Percentiles rank a stretch among this genome's conserved stretches.
These are phyloP conservation scores for Barbarea vulgaris DNA, from an alignment of 345 rosid species.

Conservation along the genomic window DNA sequence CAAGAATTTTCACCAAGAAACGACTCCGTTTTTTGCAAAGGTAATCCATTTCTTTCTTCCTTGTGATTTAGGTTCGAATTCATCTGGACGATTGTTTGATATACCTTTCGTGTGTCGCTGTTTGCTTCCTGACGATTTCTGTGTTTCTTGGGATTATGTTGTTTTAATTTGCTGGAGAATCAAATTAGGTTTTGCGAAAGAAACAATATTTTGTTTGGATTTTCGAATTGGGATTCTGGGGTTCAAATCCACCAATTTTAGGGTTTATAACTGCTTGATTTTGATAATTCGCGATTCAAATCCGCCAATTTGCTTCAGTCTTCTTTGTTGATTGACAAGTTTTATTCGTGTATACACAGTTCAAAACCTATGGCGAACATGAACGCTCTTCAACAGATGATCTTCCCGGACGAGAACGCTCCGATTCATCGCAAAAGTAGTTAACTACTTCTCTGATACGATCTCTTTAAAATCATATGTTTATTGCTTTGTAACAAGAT, in stretches of 20 bases:
- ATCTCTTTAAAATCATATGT: neutral
- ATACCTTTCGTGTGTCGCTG: neutral
- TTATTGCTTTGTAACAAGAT: constrained; percentile 2
- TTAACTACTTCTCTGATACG: neutral
- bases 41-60: neutral
- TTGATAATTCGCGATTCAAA: neutral
- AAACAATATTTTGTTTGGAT: neutral
- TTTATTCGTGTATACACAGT: neutral
- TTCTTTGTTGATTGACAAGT: constrained; percentile 6
- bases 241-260: neutral
- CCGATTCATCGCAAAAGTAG: constrained; percentile 36
- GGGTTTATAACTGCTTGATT: constrained; percentile 15
- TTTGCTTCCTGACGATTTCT: neutral
- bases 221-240: neutral
- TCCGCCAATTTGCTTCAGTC: neutral
- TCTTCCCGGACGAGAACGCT: constrained; percentile 43
- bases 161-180: neutral
- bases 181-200: neutral
- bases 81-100: neutral
- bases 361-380: constrained; percentile 33
- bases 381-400: constrained; percentile 33
- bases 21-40: neutral
- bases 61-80: neutral
- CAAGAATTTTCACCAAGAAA: constrained; percentile 23
- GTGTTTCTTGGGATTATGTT: neutral